Evolutionary conservation across 2,329 filamentous ascomycete genomes (phyloP).

Genomic region (Fusarium siculi): DNA sequence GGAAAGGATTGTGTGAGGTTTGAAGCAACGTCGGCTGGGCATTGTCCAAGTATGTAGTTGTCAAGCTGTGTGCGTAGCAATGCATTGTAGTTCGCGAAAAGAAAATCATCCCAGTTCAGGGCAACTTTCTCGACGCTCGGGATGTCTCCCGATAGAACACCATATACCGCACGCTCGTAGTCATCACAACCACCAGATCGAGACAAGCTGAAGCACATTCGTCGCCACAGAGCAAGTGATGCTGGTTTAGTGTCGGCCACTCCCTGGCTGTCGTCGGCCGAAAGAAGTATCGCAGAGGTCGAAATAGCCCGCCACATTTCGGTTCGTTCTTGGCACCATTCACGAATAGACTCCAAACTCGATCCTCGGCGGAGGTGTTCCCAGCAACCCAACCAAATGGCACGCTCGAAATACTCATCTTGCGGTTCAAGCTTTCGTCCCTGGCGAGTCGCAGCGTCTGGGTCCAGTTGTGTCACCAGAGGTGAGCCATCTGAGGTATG

Average conservation of each 20-base stretch:
- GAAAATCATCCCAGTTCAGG: slow-evolving; percentile 83
- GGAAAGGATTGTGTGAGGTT: slow-evolving; percentile 68
- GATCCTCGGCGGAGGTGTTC: slow-evolving; percentile 90
- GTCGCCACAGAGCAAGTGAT: slow-evolving; percentile 75
- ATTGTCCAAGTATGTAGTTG: slow-evolving; percentile 68
- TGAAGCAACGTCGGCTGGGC: slow-evolving; percentile 63
- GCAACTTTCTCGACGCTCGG: slow-evolving; percentile 81
- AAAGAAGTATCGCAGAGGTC: slow-evolving; percentile 77
- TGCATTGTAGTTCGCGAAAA: slow-evolving; percentile 91
- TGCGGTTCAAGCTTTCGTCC: slow-evolving; percentile 78
- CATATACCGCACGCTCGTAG: slow-evolving; percentile 91
- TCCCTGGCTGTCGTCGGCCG: slow-evolving; percentile 58
- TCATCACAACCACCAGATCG: slow-evolving; percentile 76
- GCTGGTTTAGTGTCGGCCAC: slow-evolving; percentile 50
- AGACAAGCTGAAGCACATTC: slow-evolving; percentile 78
- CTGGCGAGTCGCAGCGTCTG: slow-evolving; percentile 87
- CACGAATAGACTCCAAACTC: slow-evolving; percentile 76
- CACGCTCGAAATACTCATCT: slow-evolving; percentile 88
- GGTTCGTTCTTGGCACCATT: slow-evolving; percentile 87
- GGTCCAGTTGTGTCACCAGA: slow-evolving; percentile 88
- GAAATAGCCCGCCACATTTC: slow-evolving; percentile 91
- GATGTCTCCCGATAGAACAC: slow-evolving; percentile 86
- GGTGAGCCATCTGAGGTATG: slow-evolving; percentile 69
- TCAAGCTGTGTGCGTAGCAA: slow-evolving; percentile 84
- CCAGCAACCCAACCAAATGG: slow-evolving; percentile 94